Percentiles rank a stretch among this genome's conserved stretches.
Evolutionary conservation across 768 basidiomycete genomes (phyloP).

Genomic region (Antrodiella citrinella): DNA sequence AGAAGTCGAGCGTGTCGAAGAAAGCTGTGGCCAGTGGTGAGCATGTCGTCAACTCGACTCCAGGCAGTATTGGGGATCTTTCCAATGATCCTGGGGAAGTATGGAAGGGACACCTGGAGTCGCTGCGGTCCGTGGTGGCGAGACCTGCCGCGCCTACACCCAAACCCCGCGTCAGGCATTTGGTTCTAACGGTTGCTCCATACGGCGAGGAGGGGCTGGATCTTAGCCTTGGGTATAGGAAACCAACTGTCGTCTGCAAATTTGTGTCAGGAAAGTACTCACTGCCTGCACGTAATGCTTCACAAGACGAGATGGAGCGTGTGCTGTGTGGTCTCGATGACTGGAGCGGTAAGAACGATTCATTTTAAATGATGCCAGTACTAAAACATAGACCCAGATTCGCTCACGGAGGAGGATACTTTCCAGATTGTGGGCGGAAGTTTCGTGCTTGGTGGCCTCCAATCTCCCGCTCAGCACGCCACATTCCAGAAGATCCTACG

Average conservation of each 20-base stretch:
- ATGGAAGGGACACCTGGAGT: constrained; percentile 8
- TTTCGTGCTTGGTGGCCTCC: constrained; percentile 44
- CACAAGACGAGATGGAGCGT: constrained; percentile 12
- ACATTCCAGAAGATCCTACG: constrained; percentile 42
- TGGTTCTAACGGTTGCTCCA: constrained; percentile 45
- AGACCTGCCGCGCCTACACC: constrained; percentile 19
- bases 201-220: constrained; percentile 11
- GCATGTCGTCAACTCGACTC: neutral
- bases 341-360: constrained; percentile 36
- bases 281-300: constrained; percentile 16
- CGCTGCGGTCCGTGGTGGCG: constrained; percentile 21
- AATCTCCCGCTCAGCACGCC: constrained; percentile 33
- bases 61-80: neutral
- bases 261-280: constrained; percentile 36
- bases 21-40: constrained; percentile 18
- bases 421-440: constrained; percentile 50
- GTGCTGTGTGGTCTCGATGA: constrained; percentile 45
- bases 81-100: neutral
- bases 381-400: constrained; percentile 2
- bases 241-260: constrained; percentile 31
- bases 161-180: constrained; percentile 31
- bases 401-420: constrained; percentile 14
- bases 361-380: neutral
- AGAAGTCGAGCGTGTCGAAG: constrained; percentile 10
- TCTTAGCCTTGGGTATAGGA: constrained; percentile 28